Evolutionary conservation across 2,329 filamentous ascomycete species (phyloP).

Genomic region (Kalmusia sp.): DNA sequence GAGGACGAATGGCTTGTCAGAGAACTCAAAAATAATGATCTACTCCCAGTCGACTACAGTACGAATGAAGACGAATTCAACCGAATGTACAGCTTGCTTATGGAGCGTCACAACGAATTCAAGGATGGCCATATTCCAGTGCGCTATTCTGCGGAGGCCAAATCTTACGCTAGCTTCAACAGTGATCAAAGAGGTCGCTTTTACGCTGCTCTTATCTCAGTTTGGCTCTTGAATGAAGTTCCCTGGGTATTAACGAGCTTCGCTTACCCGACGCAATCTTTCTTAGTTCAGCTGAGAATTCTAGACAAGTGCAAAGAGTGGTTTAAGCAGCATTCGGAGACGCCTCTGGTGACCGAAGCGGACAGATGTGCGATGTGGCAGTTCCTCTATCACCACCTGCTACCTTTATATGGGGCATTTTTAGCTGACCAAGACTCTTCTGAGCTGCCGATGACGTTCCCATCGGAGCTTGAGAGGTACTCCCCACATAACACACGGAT

Average conservation of each 20-base stretch:
- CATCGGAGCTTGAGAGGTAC: constrained; percentile 11
- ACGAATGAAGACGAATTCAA: constrained; percentile 9
- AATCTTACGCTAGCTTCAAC: constrained; percentile 18
- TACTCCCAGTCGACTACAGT: constrained; percentile 17
- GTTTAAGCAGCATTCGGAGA: constrained; percentile 5
- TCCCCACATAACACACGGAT: constrained; percentile 7
- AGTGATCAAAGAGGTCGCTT: constrained; percentile 31
- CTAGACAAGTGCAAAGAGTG: constrained; percentile 8
- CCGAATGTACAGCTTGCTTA: constrained; percentile 4
- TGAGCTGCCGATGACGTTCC: constrained; percentile 28
- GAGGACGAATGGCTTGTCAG: constrained; percentile 29
- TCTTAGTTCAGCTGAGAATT: constrained; percentile 10
- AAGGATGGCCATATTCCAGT: constrained; percentile 4
- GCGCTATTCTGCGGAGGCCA: constrained; percentile 8
- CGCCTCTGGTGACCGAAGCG: constrained; percentile 23
- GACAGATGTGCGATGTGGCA: constrained; percentile 27
- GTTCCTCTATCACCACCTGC: constrained; percentile 35
- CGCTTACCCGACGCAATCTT: constrained; percentile 7
- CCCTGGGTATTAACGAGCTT: constrained; percentile 32
- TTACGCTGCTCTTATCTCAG: constrained; percentile 22
- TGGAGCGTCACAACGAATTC: constrained; percentile 12
- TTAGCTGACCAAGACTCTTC: constrained; percentile 22
- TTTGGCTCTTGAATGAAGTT: constrained; percentile 35
- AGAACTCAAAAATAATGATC: constrained; percentile 21
- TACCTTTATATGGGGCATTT: constrained; percentile 19